These are phyloP conservation scores for Geotrichum bryndzae DNA, from an alignment of 1,139 yeast genomes.

Conservation along the genomic window DNA sequence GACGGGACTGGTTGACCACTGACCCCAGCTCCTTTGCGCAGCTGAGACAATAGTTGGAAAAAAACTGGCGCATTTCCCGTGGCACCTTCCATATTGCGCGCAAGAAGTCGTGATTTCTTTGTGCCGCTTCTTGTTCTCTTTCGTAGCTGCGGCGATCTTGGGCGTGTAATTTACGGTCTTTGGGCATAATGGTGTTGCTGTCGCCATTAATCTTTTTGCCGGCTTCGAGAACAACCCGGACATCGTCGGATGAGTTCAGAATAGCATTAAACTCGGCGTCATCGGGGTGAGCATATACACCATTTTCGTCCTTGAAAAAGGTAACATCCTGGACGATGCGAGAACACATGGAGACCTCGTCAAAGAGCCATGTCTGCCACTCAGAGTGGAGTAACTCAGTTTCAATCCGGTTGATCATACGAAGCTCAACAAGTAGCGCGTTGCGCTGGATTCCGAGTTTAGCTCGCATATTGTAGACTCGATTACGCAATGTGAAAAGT, in stretches of 20 bases:
- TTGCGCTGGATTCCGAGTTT: constrained; percentile 71
- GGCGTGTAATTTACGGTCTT: not conserved
- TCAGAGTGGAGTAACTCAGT: constrained; percentile 58
- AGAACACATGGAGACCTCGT: constrained; percentile 43
- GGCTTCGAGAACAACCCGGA: not conserved
- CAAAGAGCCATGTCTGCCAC: constrained; percentile 69
- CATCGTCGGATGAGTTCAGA: not conserved
- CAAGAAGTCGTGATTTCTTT: not conserved
- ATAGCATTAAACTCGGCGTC: not conserved
- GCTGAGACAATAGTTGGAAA: constrained; percentile 11
- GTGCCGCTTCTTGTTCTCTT: not conserved
- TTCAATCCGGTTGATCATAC: constrained; percentile 66
- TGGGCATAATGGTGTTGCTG: not conserved
- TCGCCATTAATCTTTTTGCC: not conserved
- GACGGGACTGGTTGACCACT: not conserved
- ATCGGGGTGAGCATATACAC: not conserved
- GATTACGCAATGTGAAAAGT: constrained; percentile 24
- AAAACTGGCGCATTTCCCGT: constrained; percentile 5
- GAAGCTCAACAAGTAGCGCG: constrained; percentile 64
- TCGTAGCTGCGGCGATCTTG: not conserved
- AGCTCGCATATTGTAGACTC: constrained; percentile 46
- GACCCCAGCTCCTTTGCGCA: constrained; percentile 9
- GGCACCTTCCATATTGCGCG: not conserved
- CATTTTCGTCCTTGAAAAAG: not conserved
- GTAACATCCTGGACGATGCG: constrained; percentile 12